Conservation (phyloP, 805 yeast genomes). For the Myxozyma vanderwaltii region DNA sequence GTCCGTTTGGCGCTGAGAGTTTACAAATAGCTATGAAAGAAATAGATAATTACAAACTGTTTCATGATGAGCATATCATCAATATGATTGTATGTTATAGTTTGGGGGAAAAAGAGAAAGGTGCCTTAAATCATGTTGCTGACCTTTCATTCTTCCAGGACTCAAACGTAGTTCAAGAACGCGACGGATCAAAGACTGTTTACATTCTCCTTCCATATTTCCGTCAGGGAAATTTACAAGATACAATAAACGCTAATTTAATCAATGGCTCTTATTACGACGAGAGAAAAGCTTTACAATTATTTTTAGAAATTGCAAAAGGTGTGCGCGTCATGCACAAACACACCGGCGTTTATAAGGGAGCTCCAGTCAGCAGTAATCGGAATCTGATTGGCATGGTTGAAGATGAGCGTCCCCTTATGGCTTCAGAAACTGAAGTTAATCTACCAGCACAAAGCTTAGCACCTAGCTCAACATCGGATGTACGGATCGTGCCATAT, state of each 20-base stretch:
- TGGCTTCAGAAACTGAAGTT: slow-evolving; percentile 44
- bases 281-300: slow-evolving; percentile 63
- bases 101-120: no score
- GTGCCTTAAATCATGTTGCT: background rate
- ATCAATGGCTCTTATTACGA: slow-evolving; percentile 56
- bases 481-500: slow-evolving; percentile 59
- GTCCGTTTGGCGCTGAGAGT: slow-evolving; percentile 82
- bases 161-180: slow-evolving; percentile 68
- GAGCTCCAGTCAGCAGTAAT: background rate
- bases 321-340: slow-evolving; percentile 79
- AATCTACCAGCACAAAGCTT: background rate
- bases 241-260: slow-evolving; percentile 65
- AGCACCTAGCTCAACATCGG: slow-evolving; percentile 11
- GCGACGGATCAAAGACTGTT: slow-evolving; percentile 76
- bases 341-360: slow-evolving; percentile 44
- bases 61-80: slow-evolving; percentile 67
- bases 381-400: slow-evolving; percentile 10
- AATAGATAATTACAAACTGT: slow-evolving; percentile 71
- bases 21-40: slow-evolving; percentile 76
- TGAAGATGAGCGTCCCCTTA: slow-evolving; percentile 42
- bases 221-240: slow-evolving; percentile 71
- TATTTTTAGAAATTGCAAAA: slow-evolving; percentile 68
- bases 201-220: slow-evolving; percentile 78
- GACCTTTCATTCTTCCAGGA: slow-evolving; percentile 45
- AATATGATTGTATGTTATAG: slow-evolving; percentile 48